Evolutionary conservation across 2,329 filamentous ascomycete species (phyloP), one percentile per base, ranked within the genome.

Genomic region (Aspergillus tubingensis): DNA sequence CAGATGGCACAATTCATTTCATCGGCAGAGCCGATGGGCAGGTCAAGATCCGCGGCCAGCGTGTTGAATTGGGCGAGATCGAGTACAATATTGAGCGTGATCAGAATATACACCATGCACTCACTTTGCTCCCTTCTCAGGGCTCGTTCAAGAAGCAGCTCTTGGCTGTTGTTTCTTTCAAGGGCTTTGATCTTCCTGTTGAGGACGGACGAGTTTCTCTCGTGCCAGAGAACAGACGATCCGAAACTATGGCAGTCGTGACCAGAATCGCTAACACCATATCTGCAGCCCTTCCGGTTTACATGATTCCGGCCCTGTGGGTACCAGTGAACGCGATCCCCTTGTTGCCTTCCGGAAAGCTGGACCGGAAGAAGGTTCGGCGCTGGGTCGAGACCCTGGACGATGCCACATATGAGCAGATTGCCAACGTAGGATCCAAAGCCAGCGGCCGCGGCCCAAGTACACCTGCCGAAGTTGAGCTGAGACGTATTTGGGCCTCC

Each of bases 11-110:
- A 2, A 54, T 65, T 7, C 54, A 49, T 21, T 64, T 61, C 27
- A 58, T 62, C 30, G 64, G 64, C 0, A 55, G 64, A n/a, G 54
- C 52, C 6, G 64, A 65, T 13, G 55, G 54, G 8, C 62, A 64
- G 44, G 55, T 65, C 11, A 65, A 65, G 36, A 41, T 65, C 8
- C 58, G 56, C 10, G 64, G 64, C 10, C 64, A 65, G 30, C 62
- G 64, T 10, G 44, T 65, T 19, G 64, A 65, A 36, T 43, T 65
- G 2, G 59, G 55, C 4, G 64, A 65, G 51, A 60, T 65, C 8
- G 64, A 65, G 27, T 57, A 61, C 25, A 55, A 57, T 21, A 36
- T 62, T 13, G 38, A 53, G 13, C 59, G 59, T 11, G 54, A 55
- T 21, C 53, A 57, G 7, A n/a, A 25, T 3, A 54, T 62, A 10